phyloP scores from a whole-genome alignment of 2,329 filamentous ascomycete species.

The Ceratocystis diversiconidia region DNA sequence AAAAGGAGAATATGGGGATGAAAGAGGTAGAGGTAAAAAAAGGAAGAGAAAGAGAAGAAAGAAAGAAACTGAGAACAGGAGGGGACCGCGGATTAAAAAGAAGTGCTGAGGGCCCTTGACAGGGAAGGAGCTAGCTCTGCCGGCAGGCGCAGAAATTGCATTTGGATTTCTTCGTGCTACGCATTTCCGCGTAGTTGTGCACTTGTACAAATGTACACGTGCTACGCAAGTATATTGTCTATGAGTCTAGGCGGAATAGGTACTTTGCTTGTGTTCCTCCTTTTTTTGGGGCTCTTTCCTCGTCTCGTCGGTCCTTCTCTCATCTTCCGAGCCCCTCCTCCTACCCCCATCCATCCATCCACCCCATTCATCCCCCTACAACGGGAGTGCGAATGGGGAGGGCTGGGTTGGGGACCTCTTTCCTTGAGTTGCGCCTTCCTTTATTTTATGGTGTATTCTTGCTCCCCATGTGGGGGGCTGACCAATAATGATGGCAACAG shows the following conservation, averaged over 20 bases:
- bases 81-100: conserved; percentile 18
- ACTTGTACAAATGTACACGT: not conserved
- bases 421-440: not conserved
- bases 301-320: conserved; percentile 4
- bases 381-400: not conserved
- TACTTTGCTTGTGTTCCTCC: not conserved
- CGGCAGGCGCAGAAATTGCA: conserved; percentile 15
- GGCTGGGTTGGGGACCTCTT: not conserved
- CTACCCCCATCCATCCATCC: not conserved
- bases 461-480: no score
- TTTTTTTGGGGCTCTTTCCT: not conserved
- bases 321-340: conserved; percentile 1
- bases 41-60: conserved; percentile 20
- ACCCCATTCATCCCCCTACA: not conserved
- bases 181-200: not conserved
- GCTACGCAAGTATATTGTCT: not conserved
- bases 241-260: not conserved
- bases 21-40: conserved; percentile 17
- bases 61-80: conserved; percentile 24
- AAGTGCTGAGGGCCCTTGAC: conserved; percentile 7
- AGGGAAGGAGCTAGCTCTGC: conserved; percentile 14
- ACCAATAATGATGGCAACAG: no score
- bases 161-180: conserved; percentile 10
- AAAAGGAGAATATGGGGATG: conserved; percentile 19
- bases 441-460: not conserved